These are phyloP conservation scores for Suillus ampliporus DNA, from an alignment of 768 basidiomycete species.

Conservation along the genomic window DNA sequence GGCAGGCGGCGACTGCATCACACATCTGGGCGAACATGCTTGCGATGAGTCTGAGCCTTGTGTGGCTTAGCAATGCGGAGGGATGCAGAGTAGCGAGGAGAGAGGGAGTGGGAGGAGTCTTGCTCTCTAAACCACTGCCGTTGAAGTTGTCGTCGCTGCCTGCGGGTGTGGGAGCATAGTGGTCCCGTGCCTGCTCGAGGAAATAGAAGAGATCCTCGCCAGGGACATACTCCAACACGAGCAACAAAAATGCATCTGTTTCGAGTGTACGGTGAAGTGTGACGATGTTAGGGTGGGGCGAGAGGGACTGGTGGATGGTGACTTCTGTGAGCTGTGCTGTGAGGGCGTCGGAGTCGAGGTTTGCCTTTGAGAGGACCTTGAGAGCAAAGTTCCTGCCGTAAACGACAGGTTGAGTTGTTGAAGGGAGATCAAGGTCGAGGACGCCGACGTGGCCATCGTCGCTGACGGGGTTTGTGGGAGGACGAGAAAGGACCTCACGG, in stretches of 20 bases:
- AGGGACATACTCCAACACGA: constrained; percentile 94
- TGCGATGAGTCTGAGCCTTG: constrained; percentile 89
- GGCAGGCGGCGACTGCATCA: constrained; percentile 94
- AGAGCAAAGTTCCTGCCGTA: constrained; percentile 91
- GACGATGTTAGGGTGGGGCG: constrained; percentile 91
- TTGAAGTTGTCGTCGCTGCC: constrained; percentile 22
- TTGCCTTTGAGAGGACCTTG: constrained; percentile 94
- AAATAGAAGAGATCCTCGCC: constrained; percentile 99
- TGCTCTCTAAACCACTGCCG: neutral
- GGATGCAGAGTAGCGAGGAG: constrained; percentile 85
- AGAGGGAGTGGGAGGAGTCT: constrained; percentile 92
- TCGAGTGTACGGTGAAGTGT: constrained; percentile 94
- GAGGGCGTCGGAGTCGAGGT: constrained; percentile 88
- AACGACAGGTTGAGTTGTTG: constrained; percentile 44
- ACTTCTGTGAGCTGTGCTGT: constrained; percentile 93
- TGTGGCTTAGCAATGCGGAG: constrained; percentile 81
- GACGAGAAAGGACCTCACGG: constrained; percentile 61
- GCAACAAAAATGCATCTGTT: constrained; percentile 87
- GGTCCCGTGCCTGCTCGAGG: constrained; percentile 93
- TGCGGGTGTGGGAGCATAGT: constrained; percentile 60
- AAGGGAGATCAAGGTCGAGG: constrained; percentile 55
- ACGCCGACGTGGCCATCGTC: constrained; percentile 61
- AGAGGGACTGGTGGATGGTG: constrained; percentile 92
- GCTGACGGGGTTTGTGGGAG: constrained; percentile 30
- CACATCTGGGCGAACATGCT: constrained; percentile 99